Evolutionary conservation across 176 grass and related monocot species (phyloP).

Genomic region (Bromus sterilis): DNA sequence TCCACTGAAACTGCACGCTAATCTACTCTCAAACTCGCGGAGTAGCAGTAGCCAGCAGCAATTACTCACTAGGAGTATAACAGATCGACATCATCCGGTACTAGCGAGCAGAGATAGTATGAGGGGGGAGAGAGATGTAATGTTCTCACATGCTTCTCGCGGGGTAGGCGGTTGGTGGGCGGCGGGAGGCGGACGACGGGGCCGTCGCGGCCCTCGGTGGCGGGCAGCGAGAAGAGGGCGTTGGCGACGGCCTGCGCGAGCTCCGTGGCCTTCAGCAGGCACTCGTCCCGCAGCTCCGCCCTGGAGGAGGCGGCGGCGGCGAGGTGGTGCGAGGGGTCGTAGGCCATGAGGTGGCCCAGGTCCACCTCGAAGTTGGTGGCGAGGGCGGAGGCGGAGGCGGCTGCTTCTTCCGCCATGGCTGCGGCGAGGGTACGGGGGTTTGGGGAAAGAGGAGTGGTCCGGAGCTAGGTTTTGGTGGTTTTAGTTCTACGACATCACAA

Average conservation of each 20-base stretch:
- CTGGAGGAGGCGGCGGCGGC: slow-evolving; percentile 29
- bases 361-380: slow-evolving; percentile 46
- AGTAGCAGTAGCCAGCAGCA: background rate
- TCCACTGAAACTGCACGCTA: background rate
- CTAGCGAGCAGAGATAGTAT: background rate
- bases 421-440: background rate
- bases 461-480: too few relatives aligned
- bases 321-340: slow-evolving; percentile 57
- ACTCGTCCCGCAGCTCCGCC: slow-evolving; percentile 49
- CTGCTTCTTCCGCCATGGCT: slow-evolving; percentile 38
- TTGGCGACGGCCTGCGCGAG: slow-evolving; percentile 72
- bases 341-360: slow-evolving; percentile 68
- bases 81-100: background rate
- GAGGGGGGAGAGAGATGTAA: background rate
- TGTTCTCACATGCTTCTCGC: slow-evolving; percentile 74
- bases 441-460: too few relatives aligned
- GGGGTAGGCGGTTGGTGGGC: slow-evolving; percentile 48
- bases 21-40: background rate
- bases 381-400: background rate
- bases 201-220: slow-evolving; percentile 53
- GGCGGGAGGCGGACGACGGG: slow-evolving; percentile 57
- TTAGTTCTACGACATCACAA: too few relatives aligned
- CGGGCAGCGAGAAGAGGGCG: slow-evolving; percentile 59
- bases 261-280: slow-evolving; percentile 62
- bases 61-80: background rate